These are phyloP conservation scores for Massospora cicadina DNA, from an alignment of 371 early-diverging fungal species.

Conservation along the genomic window DNA sequence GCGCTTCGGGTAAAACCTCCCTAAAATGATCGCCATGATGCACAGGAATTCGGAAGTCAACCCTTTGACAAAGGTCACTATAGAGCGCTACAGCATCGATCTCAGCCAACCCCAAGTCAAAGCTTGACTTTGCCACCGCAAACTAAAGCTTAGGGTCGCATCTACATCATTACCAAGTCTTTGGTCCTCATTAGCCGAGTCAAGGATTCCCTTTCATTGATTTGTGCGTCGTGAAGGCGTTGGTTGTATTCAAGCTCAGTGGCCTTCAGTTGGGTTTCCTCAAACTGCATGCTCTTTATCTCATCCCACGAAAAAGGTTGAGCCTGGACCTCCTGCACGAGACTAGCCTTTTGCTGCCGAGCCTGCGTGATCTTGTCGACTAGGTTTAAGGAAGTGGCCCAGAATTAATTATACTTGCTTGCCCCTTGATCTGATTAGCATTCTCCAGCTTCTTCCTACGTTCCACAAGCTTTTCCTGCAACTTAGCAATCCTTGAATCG, in stretches of 20 bases:
- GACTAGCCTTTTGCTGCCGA: neutral
- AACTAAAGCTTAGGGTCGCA: neutral
- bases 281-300: neutral
- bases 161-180: neutral
- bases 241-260: neutral
- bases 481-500: no score
- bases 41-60: neutral
- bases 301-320: neutral
- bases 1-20: neutral
- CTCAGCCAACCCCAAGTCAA: neutral
- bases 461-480: no score
- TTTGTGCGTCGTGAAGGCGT: neutral
- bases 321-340: neutral
- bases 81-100: no score
- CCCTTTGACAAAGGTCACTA: no score
- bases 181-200: neutral
- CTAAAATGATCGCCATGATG: neutral
- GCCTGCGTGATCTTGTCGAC: neutral
- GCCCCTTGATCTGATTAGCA: neutral
- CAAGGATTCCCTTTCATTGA: neutral
- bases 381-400: neutral
- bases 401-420: neutral
- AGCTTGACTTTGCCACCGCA: neutral
- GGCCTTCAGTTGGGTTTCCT: neutral
- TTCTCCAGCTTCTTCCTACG: neutral